These are phyloP conservation scores for Millerozyma miso DNA, from an alignment of 805 yeast genomes.

Conservation along the genomic window DNA sequence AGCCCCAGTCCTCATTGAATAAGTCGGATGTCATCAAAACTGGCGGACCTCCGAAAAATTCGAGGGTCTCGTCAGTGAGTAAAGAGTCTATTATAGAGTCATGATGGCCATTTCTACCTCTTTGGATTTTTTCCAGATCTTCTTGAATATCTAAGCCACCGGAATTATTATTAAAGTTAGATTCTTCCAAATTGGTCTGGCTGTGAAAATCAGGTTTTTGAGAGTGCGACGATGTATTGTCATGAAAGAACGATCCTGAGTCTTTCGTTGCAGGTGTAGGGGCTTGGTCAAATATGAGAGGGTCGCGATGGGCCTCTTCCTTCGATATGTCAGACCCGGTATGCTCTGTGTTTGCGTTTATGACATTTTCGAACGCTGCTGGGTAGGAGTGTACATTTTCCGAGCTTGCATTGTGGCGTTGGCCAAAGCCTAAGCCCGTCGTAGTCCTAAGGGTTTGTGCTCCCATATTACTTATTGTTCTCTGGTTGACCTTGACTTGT, in stretches of 20 bases:
- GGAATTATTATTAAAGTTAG: not conserved
- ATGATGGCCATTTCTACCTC: not conserved
- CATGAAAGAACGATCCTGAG: not conserved
- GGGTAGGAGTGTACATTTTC: not conserved
- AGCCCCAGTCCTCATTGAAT: constrained; percentile 47
- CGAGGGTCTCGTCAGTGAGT: constrained; percentile 21
- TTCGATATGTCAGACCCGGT: not conserved
- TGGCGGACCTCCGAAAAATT: constrained; percentile 50
- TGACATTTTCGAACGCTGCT: not conserved
- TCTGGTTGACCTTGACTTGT: not conserved
- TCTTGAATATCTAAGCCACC: not conserved
- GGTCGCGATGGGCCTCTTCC: not conserved
- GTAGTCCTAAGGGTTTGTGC: not conserved
- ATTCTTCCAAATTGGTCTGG: not conserved
- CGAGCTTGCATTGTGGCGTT: too few relatives aligned
- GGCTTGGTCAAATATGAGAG: not conserved
- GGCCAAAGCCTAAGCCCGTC: too few relatives aligned
- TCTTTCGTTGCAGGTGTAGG: not conserved
- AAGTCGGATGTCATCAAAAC: constrained; percentile 48
- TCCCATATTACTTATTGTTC: not conserved
- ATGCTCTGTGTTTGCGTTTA: not conserved
- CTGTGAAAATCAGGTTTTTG: not conserved
- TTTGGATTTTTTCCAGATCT: not conserved
- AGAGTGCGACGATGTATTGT: not conserved
- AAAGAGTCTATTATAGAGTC: not conserved